Base-by-base conservation (phyloP, 169 alveolate genomes). In the Plasmodium billcollinsi region DNA sequence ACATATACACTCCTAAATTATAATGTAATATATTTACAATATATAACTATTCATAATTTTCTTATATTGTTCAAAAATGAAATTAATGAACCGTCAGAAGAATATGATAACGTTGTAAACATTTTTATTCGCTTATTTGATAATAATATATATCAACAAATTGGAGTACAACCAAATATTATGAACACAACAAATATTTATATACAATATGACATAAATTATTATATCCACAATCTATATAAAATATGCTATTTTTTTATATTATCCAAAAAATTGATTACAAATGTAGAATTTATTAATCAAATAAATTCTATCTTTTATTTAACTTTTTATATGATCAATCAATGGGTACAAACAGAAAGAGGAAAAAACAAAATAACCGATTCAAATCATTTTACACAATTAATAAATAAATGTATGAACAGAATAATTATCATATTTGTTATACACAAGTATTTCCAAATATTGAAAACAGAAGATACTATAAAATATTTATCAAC, bases 31-130 rank as follows among this genome's bases (percentile, higher is more conserved):
- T 86, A 86, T 39, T 18, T 86, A n/a, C 72, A 86, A 29, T 86
- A 86, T 62, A 86, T 86, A 49, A 86, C 88, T 11, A 61, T 86
- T 29, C 47, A 86, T 66, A 86, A 86, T 86, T 71, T 70, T 59
- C 33, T 86, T 47, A 86, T 72, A 72, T 47, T 71, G 3, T 86
- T 86, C 75, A 45, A 86, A 61, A 73, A 74, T 50, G 76, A 70
- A 7, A 72, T 86, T 66, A 86, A 86, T 43, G 50, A 70, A 61
- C n/a, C 74, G 12, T 63, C 73, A 24, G 47, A 11, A 56, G 54
- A 70, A n/a, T 66, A 80, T 20, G 49, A 58, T 33, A 54, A 12
- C 0, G 43, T 76, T 49, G 15, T 76, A 47, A 62, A 63, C 2
- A 63, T 76, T 1, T 76, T 76, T 54, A 63, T 65, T 74, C 59